A percentile compares a stretch with the other conserved stretches of the same genome.
Conservation (phyloP, 2,329 filamentous ascomycete species). For the Dothiorella sarmentorum region DNA sequence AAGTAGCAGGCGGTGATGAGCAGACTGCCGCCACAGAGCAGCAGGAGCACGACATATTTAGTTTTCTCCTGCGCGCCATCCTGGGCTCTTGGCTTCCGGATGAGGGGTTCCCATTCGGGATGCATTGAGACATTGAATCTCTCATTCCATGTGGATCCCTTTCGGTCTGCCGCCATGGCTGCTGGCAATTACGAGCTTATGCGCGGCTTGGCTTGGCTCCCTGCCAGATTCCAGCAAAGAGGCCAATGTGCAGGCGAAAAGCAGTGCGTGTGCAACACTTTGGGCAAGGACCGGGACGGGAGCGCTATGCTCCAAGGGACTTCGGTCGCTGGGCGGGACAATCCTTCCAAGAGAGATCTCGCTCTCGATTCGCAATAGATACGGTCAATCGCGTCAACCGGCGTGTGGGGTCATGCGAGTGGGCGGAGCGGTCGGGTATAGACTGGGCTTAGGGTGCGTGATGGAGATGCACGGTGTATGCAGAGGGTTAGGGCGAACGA, state of each 20-base stretch:
- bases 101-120: constrained; percentile 15
- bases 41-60: constrained; percentile 18
- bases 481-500: constrained; percentile 8
- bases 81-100: constrained; percentile 2
- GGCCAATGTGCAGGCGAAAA: neutral
- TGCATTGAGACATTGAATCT: constrained; percentile 9
- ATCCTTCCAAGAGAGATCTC: constrained; percentile 3
- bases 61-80: neutral
- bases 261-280: neutral
- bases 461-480: neutral
- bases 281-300: constrained; percentile 2
- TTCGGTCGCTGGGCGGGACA: neutral
- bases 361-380: constrained; percentile 11
- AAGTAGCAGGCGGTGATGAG: constrained; percentile 13
- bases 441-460: neutral
- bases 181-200: constrained; percentile 18
- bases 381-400: constrained; percentile 15
- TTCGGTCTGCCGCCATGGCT: constrained; percentile 14
- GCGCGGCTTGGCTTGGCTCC: constrained; percentile 12
- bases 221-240: constrained; percentile 10
- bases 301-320: neutral
- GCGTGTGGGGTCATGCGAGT: constrained; percentile 7
- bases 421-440: neutral
- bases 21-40: constrained; percentile 6
- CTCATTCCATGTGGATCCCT: constrained; percentile 16